phyloP scores from a whole-genome alignment of 495 filamentous ascomycete genomes.

The Annulohypoxylon nitens region DNA sequence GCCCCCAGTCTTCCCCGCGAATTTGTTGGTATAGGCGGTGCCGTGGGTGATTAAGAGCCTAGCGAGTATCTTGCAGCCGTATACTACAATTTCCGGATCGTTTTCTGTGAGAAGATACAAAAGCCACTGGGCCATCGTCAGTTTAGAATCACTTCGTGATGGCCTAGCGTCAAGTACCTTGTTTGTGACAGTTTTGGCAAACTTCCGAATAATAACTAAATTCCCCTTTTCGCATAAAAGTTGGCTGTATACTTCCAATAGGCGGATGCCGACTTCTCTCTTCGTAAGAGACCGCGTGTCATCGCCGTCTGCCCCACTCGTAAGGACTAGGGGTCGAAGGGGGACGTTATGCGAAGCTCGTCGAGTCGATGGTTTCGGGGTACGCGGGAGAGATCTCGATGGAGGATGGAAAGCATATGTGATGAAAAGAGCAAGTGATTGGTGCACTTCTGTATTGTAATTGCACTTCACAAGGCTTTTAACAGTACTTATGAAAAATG shows the following conservation, averaged over 20 bases:
- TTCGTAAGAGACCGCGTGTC: slow-evolving; percentile 56
- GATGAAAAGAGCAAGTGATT: slow-evolving; percentile 91
- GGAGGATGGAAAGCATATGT: slow-evolving; percentile 89
- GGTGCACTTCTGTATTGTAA: slow-evolving; percentile 82
- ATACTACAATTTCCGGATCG: slow-evolving; percentile 83
- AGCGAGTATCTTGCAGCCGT: slow-evolving; percentile 86
- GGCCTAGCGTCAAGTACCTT: slow-evolving; percentile 73
- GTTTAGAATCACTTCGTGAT: slow-evolving; percentile 47
- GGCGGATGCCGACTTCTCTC: slow-evolving; percentile 76
- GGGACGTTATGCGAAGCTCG: slow-evolving; percentile 45
- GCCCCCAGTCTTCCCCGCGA: slow-evolving; percentile 85
- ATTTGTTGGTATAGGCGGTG: slow-evolving; percentile 82
- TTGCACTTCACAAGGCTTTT: slow-evolving; percentile 81
- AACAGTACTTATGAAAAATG: slow-evolving; percentile 81
- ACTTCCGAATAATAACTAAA: slow-evolving; percentile 78
- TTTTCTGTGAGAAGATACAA: slow-evolving; percentile 91
- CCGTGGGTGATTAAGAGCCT: slow-evolving; percentile 88
- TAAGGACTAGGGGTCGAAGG: slow-evolving; percentile 53
- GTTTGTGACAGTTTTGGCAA: slow-evolving; percentile 94
- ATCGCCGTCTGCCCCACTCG: slow-evolving; percentile 29
- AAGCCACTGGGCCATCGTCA: slow-evolving; percentile 80
- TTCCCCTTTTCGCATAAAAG: slow-evolving; percentile 82
- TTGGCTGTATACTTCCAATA: slow-evolving; percentile 85
- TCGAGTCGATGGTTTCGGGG: slow-evolving; percentile 63
- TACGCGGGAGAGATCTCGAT: slow-evolving; percentile 62